A percentile compares a stretch with the other conserved stretches of the same genome.
Evolutionary conservation across 495 filamentous ascomycete genomes (phyloP).

Genomic region (Lineolata rhizophorae): DNA sequence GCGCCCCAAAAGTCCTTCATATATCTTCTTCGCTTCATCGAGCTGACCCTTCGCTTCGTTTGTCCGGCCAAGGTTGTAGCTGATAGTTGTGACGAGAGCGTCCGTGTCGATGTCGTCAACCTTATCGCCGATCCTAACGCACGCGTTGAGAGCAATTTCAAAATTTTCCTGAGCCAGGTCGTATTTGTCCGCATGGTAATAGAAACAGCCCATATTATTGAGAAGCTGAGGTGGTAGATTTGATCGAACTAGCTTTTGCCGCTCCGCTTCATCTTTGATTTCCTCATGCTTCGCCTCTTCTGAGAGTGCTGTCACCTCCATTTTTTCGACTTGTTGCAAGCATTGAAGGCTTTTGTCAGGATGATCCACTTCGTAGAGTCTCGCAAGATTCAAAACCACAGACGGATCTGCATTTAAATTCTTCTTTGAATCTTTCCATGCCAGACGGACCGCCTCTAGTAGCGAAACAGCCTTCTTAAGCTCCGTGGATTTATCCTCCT

Average conservation of each 20-base stretch:
- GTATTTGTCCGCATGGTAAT: constrained; percentile 69
- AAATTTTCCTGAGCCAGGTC: constrained; percentile 66
- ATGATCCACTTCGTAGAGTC: constrained; percentile 65
- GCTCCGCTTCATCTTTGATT: constrained; percentile 24
- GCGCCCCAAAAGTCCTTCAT: constrained; percentile 58
- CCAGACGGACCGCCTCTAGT: constrained; percentile 60
- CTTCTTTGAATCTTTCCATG: constrained; percentile 83
- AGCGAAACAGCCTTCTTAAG: constrained; percentile 61
- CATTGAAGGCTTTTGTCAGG: constrained; percentile 86
- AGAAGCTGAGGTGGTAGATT: constrained; percentile 71
- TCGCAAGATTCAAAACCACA: constrained; percentile 78
- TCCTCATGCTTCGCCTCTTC: constrained; percentile 43
- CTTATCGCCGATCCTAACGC: constrained; percentile 47
- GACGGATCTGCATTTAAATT: constrained; percentile 57
- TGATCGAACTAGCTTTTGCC: constrained; percentile 40
- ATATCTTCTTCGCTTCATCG: constrained; percentile 69
- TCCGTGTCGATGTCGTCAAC: constrained; percentile 52
- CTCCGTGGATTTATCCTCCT: constrained; percentile 72
- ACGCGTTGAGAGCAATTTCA: constrained; percentile 69
- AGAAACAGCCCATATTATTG: constrained; percentile 92
- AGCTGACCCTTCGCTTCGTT: constrained; percentile 67
- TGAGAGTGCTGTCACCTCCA: constrained; percentile 54
- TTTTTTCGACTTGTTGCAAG: constrained; percentile 67
- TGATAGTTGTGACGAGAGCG: constrained; percentile 78
- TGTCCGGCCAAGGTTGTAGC: constrained; percentile 89